phyloP scores from a whole-genome alignment of 2,329 filamentous ascomycete species.

The Stylonectria norvegica region DNA sequence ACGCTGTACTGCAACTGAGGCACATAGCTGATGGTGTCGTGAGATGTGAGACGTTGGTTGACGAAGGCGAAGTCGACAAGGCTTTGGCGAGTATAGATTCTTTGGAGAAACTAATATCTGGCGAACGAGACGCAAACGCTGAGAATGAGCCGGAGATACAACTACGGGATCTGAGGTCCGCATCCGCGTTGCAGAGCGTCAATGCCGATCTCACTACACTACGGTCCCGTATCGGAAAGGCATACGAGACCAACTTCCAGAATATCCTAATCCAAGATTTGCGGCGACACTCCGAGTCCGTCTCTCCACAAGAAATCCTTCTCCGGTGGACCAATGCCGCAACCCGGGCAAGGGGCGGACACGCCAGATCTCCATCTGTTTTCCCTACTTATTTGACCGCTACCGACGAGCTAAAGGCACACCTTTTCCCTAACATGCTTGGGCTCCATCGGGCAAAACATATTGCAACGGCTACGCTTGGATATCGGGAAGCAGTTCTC shows the following conservation, averaged over 20 bases:
- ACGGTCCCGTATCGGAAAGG: slow-evolving; percentile 77
- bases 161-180: slow-evolving; percentile 67
- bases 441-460: slow-evolving; percentile 81
- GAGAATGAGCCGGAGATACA: slow-evolving; percentile 32
- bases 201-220: slow-evolving; percentile 73
- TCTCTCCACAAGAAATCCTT: slow-evolving; percentile 70
- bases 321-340: slow-evolving; percentile 81
- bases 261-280: slow-evolving; percentile 75
- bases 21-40: slow-evolving; percentile 72
- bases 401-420: slow-evolving; percentile 65
- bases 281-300: slow-evolving; percentile 71
- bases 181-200: slow-evolving; percentile 77
- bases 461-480: slow-evolving; percentile 74
- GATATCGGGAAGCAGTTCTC: slow-evolving; percentile 78
- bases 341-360: slow-evolving; percentile 65
- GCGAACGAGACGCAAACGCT: slow-evolving; percentile 51
- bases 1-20: slow-evolving; percentile 79
- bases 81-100: slow-evolving; percentile 75
- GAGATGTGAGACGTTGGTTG: slow-evolving; percentile 75
- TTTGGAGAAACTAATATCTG: slow-evolving; percentile 76
- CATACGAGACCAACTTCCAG: slow-evolving; percentile 78
- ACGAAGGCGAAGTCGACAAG: slow-evolving; percentile 76
- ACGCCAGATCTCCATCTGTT: slow-evolving; percentile 62
- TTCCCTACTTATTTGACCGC: slow-evolving; percentile 77
- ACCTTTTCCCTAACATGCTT: slow-evolving; percentile 66